Conservation (phyloP, 345 rosid species). For the Bretschneidera sinensis region DNA sequence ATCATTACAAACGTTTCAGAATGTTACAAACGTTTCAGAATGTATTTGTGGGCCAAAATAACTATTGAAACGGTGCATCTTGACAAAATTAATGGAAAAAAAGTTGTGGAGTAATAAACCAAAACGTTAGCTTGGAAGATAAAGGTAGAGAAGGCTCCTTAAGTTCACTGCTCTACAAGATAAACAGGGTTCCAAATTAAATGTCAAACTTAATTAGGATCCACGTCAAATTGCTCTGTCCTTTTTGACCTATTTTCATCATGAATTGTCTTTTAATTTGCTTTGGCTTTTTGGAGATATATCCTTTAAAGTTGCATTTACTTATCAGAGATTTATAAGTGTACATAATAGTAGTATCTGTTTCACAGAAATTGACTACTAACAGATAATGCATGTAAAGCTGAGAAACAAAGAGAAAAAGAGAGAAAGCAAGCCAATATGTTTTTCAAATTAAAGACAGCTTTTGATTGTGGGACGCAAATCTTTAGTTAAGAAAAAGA, state of each 20-base stretch:
- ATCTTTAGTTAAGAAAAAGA: constrained; percentile 4
- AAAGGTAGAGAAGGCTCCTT: not conserved
- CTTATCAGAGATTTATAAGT: not conserved
- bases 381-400: constrained; percentile 1
- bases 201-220: too few species aligned
- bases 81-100: too few species aligned
- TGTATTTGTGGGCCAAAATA: too few species aligned
- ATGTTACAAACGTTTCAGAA: too few species aligned
- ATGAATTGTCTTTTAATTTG: too few species aligned
- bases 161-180: not conserved
- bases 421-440: too few species aligned
- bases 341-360: too few species aligned
- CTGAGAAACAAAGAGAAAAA: constrained; percentile 1
- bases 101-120: too few species aligned
- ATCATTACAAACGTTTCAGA: too few species aligned
- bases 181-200: too few species aligned
- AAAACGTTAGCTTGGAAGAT: constrained; percentile 17
- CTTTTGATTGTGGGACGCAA: not conserved
- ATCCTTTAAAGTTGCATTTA: not conserved
- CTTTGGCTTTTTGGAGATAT: not conserved
- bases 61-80: too few species aligned
- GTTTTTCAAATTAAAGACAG: constrained; percentile 7
- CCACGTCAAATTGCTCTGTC: constrained; percentile 10
- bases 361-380: not conserved
- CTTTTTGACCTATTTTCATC: constrained; percentile 6